These are phyloP conservation scores for Hyaloscypha hepaticicola DNA, from an alignment of 495 filamentous ascomycete species.

Conservation along the genomic window DNA sequence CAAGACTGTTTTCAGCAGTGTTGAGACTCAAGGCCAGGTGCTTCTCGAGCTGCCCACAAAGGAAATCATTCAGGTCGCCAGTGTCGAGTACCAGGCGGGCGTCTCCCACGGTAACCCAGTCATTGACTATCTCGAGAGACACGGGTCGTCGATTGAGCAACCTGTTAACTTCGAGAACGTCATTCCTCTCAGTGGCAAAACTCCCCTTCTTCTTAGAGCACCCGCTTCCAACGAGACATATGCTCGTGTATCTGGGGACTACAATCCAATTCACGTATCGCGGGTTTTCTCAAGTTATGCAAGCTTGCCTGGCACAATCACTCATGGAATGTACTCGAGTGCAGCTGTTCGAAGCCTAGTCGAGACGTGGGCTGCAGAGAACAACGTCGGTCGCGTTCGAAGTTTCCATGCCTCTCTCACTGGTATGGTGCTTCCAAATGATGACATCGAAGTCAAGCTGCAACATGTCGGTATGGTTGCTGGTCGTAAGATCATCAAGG, in stretches of 20 bases:
- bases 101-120: slow-evolving; percentile 93
- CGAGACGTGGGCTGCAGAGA: slow-evolving; percentile 98
- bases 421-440: slow-evolving; percentile 97
- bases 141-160: slow-evolving; percentile 92
- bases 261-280: slow-evolving; percentile 98
- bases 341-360: slow-evolving; percentile 97
- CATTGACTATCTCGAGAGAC: slow-evolving; percentile 89
- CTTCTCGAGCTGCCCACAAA: slow-evolving; percentile 95
- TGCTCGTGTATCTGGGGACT: slow-evolving; percentile 94
- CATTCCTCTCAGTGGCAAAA: slow-evolving; percentile 92
- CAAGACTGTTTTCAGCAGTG: slow-evolving; percentile 85
- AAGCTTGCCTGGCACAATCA: slow-evolving; percentile 92
- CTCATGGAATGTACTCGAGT: slow-evolving; percentile 98
- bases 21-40: slow-evolving; percentile 91
- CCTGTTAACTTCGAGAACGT: slow-evolving; percentile 96
- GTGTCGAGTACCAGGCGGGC: slow-evolving; percentile 89
- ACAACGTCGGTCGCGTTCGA: slow-evolving; percentile 94
- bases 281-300: slow-evolving; percentile 94
- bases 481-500: slow-evolving; percentile 98
- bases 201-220: slow-evolving; percentile 78
- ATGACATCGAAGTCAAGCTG: slow-evolving; percentile 88
- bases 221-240: slow-evolving; percentile 98
- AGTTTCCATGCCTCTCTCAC: slow-evolving; percentile 94
- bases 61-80: slow-evolving; percentile 93
- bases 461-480: slow-evolving; percentile 97